Conservation (phyloP, 179 eudicot species). For the Beta corolliflora region DNA sequence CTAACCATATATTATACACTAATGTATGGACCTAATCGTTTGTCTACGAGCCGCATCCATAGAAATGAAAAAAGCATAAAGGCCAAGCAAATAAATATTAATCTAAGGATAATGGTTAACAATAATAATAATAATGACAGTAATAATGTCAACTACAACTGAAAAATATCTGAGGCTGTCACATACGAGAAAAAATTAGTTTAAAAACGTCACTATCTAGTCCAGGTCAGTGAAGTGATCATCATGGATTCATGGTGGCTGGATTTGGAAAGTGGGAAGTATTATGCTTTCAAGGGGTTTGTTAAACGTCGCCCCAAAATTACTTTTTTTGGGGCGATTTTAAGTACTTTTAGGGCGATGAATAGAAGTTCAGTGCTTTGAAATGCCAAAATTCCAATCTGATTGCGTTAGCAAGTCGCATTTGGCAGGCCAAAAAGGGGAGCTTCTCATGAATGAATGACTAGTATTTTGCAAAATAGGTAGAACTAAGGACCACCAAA, state of each 20-base stretch:
- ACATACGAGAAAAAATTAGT: not conserved
- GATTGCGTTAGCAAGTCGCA: not conserved
- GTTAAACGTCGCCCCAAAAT: too few relatives aligned
- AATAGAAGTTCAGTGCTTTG: too few relatives aligned
- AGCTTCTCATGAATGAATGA: not conserved
- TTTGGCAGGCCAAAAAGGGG: constrained; percentile 3
- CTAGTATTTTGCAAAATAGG: not conserved
- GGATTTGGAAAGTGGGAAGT: not conserved
- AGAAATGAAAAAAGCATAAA: not conserved
- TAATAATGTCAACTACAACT: not conserved
- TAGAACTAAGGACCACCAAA: not conserved
- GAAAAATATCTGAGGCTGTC: not conserved
- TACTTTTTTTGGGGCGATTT: too few relatives aligned
- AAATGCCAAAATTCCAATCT: constrained; percentile 19
- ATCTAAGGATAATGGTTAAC: not conserved
- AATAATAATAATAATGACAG: not conserved
- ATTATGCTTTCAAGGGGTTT: too few relatives aligned
- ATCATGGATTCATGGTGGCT: not conserved
- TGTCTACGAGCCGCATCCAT: not conserved
- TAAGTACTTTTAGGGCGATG: too few relatives aligned
- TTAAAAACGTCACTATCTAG: constrained; percentile 1
- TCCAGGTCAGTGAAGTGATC: constrained; percentile 13
- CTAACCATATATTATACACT: not conserved
- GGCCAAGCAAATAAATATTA: not conserved
- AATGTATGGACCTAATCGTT: constrained; percentile 13